Base-by-base conservation (phyloP, 164 flowering plant genomes). In the Nymphaea colorata region DNA sequence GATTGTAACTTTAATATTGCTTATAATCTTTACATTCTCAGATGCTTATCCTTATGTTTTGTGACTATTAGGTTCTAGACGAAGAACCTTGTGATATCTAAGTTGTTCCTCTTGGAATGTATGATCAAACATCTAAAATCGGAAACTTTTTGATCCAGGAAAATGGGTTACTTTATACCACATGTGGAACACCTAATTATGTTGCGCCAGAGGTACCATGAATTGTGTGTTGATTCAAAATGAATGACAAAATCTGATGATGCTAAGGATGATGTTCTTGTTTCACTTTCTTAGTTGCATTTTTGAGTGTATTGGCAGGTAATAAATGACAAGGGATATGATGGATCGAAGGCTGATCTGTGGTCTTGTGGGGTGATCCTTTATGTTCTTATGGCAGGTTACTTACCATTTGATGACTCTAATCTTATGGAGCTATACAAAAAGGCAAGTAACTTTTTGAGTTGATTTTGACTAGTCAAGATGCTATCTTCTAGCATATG, bases 311-410 rank as follows among this genome's bases (percentile, higher is more conserved):
- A 69, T 70, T 42, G 74, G 15, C 74, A 93, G 97, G 96, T 93
- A 68, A 78, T 93, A 74, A 82, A 86, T 76, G 85, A 87, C 75
- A 93, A 89, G 72, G 98, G 98, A 17, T 93, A 93, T 73, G 96
- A 93, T 84, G 98, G 97, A 74, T 86, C 98, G 2, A 91, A 91
- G 81, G 97, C 98, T 61, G 98, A 93, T 74, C 78, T 93, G 14
- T 93, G 98, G 98, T 93, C 98, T 12, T 93, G 98, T 68, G 98
- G 97, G 72, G 98, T 93, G 44, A 91, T 93, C 68, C 90, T 93
- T 72, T 93, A 80, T 74, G 96, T 93, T 47, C 87, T 93, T 64
- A 84, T 93, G 97, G 98, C 97, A 64, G 98, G 98, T 14, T 93
- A 85, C 76, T 77, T 93, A 78, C 98, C 98, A 64, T 90, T 93